Base-by-base conservation (phyloP, 352 stramenopile species). In the Nothophytophthora sp. region DNA sequence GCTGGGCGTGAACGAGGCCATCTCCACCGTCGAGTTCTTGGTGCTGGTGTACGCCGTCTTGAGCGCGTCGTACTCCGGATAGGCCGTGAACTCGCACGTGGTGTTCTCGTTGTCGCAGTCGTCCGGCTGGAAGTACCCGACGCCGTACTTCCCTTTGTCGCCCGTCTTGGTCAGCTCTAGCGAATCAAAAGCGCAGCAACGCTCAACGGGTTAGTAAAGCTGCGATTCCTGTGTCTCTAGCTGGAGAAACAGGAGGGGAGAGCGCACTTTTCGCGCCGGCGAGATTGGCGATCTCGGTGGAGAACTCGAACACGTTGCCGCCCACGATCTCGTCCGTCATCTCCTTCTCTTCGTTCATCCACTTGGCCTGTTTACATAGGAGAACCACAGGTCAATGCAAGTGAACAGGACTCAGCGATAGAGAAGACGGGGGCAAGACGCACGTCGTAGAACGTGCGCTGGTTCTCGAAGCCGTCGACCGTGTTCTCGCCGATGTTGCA, bases 231-330 rank as follows among this genome's bases (percentile, higher is more conserved):
- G 5, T 2, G 3, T 28, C 10, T 11, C 13, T n/a, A n/a, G n/a
- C n/a, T n/a, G n/a, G n/a, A n/a, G n/a, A n/a, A n/a, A n/a, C n/a
- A n/a, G n/a, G n/a, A n/a, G n/a, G n/a, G n/a, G n/a, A n/a, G 20
- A 11, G 67, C 69, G 4, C 46, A 81, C 70, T 54, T 39, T 80
- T 74, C 9, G 47, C 43, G 9, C 64, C 65, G 28, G 67, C 58
- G 32, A 81, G 66, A 51, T 92, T 90, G 23, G 65, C 67, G 30
- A 89, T 73, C 50, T 92, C 82, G 1, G 80, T 88, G 3, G 71
- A 78, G 32, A 90, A 92, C 67, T 92, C 82, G 24, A 90, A 92
- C 1, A 88, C 82, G 38, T 88, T 90, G 47, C 82, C 82, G 16
- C 82, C 82, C 18, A 90, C 73, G 38, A 90, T 83, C 24, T 86